Evolutionary conservation across 2,329 filamentous ascomycete species (phyloP).

Genomic region (Diplodia sapinea): DNA sequence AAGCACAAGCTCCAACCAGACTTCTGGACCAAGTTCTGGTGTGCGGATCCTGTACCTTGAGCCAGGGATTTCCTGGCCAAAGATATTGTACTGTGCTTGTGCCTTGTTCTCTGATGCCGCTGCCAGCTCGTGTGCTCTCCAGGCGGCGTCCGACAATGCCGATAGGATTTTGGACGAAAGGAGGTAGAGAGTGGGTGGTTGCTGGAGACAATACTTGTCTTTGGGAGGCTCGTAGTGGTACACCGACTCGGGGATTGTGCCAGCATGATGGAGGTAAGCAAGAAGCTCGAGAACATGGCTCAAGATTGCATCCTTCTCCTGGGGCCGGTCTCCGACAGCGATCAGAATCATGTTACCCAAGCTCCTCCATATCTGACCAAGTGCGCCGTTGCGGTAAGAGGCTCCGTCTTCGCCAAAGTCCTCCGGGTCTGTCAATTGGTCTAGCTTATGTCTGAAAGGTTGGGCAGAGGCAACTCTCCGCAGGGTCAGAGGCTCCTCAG

Average conservation of each 20-base stretch:
- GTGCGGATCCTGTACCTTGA: conserved; percentile 51
- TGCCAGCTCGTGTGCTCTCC: conserved; percentile 53
- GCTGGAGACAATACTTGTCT: conserved; percentile 48
- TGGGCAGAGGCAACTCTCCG: conserved; percentile 33
- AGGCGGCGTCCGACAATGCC: conserved; percentile 57
- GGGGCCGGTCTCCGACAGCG: conserved; percentile 38
- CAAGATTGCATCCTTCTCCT: conserved; percentile 43
- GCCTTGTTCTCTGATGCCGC: conserved; percentile 39
- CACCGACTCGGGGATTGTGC: conserved; percentile 54
- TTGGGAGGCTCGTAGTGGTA: conserved; percentile 48
- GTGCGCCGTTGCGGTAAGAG: conserved; percentile 33
- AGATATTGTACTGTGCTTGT: conserved; percentile 46
- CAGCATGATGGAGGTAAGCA: conserved; percentile 55
- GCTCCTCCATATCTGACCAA: conserved; percentile 55
- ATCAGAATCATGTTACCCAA: conserved; percentile 54
- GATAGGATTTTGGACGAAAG: conserved; percentile 57
- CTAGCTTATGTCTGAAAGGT: not conserved
- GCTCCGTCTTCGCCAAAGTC: not conserved
- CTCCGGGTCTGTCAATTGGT: conserved; percentile 3
- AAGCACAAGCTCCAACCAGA: conserved; percentile 60
- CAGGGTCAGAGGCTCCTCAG: conserved; percentile 37
- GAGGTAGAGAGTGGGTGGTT: conserved; percentile 56
- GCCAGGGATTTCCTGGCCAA: conserved; percentile 53
- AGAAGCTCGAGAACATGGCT: conserved; percentile 55
- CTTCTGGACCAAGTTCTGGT: conserved; percentile 51